Conservation (phyloP, 352 stramenopile genomes). For the Aphanomyces astaci region DNA sequence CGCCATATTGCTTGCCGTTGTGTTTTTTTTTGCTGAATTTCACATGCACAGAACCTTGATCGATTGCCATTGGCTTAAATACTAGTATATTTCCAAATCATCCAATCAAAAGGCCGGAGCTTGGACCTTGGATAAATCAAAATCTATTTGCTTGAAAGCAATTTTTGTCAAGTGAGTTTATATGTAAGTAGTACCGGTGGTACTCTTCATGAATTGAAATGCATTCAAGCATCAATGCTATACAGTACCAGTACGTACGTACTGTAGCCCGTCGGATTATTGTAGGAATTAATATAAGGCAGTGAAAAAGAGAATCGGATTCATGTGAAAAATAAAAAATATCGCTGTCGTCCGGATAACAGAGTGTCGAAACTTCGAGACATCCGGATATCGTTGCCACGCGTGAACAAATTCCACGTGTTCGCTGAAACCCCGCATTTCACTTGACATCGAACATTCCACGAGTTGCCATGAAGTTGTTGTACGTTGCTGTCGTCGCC, state of each 20-base stretch:
- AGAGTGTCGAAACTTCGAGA: neutral
- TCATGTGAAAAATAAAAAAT: neutral
- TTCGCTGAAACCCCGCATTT: neutral
- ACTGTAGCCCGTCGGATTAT: too few species aligned
- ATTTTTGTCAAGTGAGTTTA: too few species aligned
- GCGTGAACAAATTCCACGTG: conserved; percentile 14
- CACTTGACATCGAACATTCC: conserved; percentile 2
- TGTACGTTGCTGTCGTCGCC: conserved; percentile 31
- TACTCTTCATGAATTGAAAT: too few species aligned
- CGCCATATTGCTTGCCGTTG: conserved; percentile 30
- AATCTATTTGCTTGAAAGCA: too few species aligned
- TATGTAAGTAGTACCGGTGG: too few species aligned
- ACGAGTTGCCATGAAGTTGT: conserved; percentile 7
- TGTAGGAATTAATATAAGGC: too few species aligned
- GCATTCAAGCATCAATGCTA: too few species aligned
- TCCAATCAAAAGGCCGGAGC: too few species aligned
- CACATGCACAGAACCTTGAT: neutral
- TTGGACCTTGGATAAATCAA: too few species aligned
- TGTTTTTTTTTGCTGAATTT: neutral
- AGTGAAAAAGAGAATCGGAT: neutral
- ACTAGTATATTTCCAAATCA: too few species aligned
- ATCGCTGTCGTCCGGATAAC: neutral
- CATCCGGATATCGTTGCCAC: conserved; percentile 6
- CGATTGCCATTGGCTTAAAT: neutral
- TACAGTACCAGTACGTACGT: too few species aligned